A percentile compares a stretch with the other conserved stretches of the same genome.
Conservation (phyloP, 306 rosid species). For the Fragaria ananassa region DNA sequence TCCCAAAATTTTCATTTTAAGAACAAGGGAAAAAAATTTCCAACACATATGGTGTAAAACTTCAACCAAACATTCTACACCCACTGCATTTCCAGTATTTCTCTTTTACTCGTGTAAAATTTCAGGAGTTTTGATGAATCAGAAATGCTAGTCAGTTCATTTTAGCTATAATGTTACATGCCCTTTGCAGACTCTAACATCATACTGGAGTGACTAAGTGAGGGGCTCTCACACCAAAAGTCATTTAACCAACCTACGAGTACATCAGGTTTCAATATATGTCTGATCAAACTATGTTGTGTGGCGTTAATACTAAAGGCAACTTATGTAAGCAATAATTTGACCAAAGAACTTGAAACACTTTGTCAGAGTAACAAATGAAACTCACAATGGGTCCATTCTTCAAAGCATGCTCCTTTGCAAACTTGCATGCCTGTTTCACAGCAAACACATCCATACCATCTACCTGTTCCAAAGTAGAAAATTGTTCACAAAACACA, state of each 20-base stretch:
- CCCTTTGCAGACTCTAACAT: neutral
- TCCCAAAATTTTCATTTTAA: neutral
- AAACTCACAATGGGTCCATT: slow-evolving; percentile 95
- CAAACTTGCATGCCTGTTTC: slow-evolving; percentile 90
- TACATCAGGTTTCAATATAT: neutral
- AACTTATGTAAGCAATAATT: neutral
- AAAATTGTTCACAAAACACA: slow-evolving; percentile 14
- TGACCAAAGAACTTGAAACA: neutral
- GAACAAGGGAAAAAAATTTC: neutral
- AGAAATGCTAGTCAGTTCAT: neutral
- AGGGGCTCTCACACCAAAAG: neutral
- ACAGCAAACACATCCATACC: slow-evolving; percentile 99
- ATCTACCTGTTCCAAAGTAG: slow-evolving; percentile 61
- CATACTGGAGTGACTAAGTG: neutral
- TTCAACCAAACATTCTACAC: neutral
- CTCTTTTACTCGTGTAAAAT: neutral
- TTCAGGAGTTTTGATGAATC: neutral
- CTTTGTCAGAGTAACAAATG: neutral
- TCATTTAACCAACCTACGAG: neutral
- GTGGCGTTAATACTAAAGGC: neutral
- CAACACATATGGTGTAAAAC: neutral
- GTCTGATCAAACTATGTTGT: neutral
- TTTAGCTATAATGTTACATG: neutral
- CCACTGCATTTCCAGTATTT: neutral
- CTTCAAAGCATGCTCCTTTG: slow-evolving; percentile 90